Evolutionary conservation across 2,329 filamentous ascomycete species (phyloP), one percentile per base, ranked within the genome.

Genomic region (Ustulina deusta): DNA sequence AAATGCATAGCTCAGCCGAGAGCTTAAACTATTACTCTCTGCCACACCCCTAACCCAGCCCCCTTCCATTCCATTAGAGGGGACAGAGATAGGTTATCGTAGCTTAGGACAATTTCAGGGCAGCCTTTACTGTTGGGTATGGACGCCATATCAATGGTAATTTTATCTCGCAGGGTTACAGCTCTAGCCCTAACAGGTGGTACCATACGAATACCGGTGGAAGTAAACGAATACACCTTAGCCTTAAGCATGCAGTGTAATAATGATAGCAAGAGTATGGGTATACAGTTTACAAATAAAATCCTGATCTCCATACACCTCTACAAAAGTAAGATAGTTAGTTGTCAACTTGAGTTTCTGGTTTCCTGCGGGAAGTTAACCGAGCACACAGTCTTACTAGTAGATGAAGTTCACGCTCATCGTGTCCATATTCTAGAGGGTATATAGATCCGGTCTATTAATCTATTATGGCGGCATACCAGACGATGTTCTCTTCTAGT

Each of bases 1-100:
- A 62, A 52, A 25, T 29, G 36, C 65, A 63, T 46, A 22, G 68
- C 69, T 66, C 61, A 69, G 22, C 59, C 57, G 27, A 22, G 27
- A n/a, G 38, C 25, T 20, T 61, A 38, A 27, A 6, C 2, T 20
- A 36, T 32, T 3, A 15, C 29, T 17, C 5, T 25, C 4, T 20
- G 22, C 2, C 29, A 17, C n/a, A 60, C n/a, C 29, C 10, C 15
- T 13, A 27, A 32, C 15, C 13, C 13, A 27, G 44, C 15, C 13
- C 13, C 25, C 32, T 17, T 9, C 2, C 6, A n/a, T 36, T 36
- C 1, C 10, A 6, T 34, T 2, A 27, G 5, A 17, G 22, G 22
- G 4, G 22, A 6, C 3, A 3, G 17, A n/a, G 15, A 15, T n/a
- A 11, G 7, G 6, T 34, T 22, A 29, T 57, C 4, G 29, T 6